Percentiles rank a stretch among this genome's conserved stretches.
Conservation (phyloP, 129 eudicot genomes). For the Dittrichia graveolens region DNA sequence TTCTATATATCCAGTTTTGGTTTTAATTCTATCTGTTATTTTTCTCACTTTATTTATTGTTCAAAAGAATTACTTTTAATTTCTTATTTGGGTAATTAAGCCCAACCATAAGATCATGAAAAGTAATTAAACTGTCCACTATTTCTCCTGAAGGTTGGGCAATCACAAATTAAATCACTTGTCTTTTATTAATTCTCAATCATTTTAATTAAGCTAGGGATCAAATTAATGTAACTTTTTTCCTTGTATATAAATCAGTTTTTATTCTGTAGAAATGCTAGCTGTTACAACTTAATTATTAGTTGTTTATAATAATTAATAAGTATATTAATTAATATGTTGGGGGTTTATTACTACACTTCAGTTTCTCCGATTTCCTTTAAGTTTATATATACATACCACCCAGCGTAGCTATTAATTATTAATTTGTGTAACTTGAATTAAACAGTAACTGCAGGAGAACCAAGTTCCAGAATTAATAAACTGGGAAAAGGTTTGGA, state of each 20-base stretch:
- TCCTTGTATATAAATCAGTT: neutral
- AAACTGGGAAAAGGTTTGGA: conserved; percentile 43
- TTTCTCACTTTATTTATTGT: neutral
- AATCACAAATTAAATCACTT: conserved; percentile 1
- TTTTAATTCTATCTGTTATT: no score
- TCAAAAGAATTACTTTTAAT: neutral
- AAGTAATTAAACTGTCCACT: neutral
- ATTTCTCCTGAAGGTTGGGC: neutral
- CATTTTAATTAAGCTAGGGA: neutral
- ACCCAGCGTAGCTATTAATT: neutral
- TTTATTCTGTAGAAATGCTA: neutral
- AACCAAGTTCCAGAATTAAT: conserved; percentile 44
- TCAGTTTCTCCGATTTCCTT: conserved; percentile 1
- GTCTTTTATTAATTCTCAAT: conserved; percentile 1
- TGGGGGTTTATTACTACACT: neutral
- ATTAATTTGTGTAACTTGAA: neutral
- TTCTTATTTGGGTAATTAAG: neutral
- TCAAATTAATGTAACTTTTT: neutral
- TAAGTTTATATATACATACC: conserved; percentile 25
- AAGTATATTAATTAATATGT: neutral
- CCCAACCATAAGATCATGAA: conserved; percentile 9
- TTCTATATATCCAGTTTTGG: neutral
- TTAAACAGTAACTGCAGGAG: conserved; percentile 48
- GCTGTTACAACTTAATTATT: no score
- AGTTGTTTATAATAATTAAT: no score